Percentiles rank a stretch among this genome's conserved stretches.
Conservation (phyloP, 176 grass and related monocot species). For the Puccinellia tenuiflora region DNA sequence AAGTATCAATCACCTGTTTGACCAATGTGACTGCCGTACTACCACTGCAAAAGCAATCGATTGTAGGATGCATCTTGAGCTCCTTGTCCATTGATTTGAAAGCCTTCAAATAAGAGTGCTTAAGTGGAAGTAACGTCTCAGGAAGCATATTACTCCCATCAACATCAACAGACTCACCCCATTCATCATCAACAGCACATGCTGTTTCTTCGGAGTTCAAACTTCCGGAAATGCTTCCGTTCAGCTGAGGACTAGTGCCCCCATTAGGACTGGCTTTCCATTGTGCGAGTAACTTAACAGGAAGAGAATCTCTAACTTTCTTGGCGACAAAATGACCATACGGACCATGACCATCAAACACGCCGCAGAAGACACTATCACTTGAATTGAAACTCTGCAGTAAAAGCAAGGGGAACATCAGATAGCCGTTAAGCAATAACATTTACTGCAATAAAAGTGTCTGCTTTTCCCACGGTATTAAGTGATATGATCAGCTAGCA, state of each 20-base stretch:
- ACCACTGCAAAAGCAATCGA: constrained; percentile 99
- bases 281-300: constrained; percentile 60
- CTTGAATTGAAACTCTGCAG: constrained; percentile 68
- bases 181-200: constrained; percentile 73
- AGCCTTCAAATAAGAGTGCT: constrained; percentile 85
- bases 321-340: constrained; percentile 95
- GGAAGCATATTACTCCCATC: constrained; percentile 61
- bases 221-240: constrained; percentile 58
- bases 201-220: constrained; percentile 70
- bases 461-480: not conserved
- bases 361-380: constrained; percentile 74
- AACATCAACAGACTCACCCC: constrained; percentile 45
- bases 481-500: constrained; percentile 9
- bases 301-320: constrained; percentile 98
- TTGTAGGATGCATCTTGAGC: constrained; percentile 69
- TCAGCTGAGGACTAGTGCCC: constrained; percentile 50
- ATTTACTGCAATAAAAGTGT: not conserved
- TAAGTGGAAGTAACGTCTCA: constrained; percentile 84
- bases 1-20: constrained; percentile 71
- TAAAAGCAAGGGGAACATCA: not conserved
- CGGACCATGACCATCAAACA: constrained; percentile 95
- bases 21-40: constrained; percentile 87
- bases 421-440: not conserved
- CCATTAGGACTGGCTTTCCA: constrained; percentile 55
- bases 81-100: constrained; percentile 98